Conservation (phyloP, 805 yeast species). For the Saccharomycopsis oosterbeekiorum region DNA sequence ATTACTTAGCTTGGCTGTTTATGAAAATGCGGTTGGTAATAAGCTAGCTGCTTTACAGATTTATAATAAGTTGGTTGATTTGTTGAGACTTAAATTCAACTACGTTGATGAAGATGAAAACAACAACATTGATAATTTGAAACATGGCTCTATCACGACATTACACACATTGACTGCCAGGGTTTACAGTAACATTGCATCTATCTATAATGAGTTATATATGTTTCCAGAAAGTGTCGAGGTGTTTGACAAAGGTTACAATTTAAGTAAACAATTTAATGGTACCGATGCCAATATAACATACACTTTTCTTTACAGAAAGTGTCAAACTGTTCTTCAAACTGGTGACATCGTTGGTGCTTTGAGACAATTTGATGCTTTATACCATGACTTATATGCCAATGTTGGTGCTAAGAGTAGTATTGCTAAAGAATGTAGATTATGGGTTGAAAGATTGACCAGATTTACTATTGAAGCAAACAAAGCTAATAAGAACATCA, state of each 20-base stretch:
- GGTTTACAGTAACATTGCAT: slow-evolving; percentile 51
- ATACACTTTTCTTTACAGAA: slow-evolving; percentile 59
- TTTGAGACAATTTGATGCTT: slow-evolving; percentile 41
- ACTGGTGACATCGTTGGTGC: slow-evolving; percentile 46
- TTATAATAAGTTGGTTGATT: slow-evolving; percentile 47
- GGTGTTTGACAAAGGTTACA: slow-evolving; percentile 45
- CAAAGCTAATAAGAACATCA: slow-evolving; percentile 26
- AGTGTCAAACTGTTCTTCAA: slow-evolving; percentile 50
- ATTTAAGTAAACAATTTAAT: slow-evolving; percentile 38
- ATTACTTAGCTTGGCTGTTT: slow-evolving; percentile 62
- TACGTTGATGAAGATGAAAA: slow-evolving; percentile 24
- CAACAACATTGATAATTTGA: neutral
- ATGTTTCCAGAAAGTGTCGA: slow-evolving; percentile 38
- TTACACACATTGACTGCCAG: slow-evolving; percentile 61
- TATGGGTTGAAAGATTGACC: slow-evolving; percentile 51
- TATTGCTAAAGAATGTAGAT: slow-evolving; percentile 56
- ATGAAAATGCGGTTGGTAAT: slow-evolving; percentile 54
- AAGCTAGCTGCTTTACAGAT: slow-evolving; percentile 52
- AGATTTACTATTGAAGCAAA: slow-evolving; percentile 38
- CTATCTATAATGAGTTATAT: slow-evolving; percentile 45
- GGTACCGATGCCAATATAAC: slow-evolving; percentile 54
- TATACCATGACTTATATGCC: slow-evolving; percentile 46
- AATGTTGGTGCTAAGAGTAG: slow-evolving; percentile 60
- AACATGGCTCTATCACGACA: neutral
- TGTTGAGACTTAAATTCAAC: slow-evolving; percentile 51